Evolutionary conservation across 345 rosid genomes (phyloP).

Genomic region (Kernera saxatilis): DNA sequence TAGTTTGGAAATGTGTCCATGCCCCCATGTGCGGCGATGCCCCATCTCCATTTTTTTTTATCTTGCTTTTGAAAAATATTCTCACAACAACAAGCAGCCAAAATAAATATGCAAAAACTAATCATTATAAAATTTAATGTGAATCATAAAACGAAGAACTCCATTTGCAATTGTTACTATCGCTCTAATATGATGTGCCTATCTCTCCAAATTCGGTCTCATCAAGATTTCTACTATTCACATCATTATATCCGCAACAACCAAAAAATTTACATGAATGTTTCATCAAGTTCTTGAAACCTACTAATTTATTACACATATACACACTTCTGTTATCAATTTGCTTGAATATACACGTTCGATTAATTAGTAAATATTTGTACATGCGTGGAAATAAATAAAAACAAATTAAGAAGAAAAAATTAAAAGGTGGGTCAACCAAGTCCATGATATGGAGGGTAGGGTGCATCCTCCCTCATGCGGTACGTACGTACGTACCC

Average conservation of each 20-base stretch:
- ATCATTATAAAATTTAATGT: constrained; percentile 1
- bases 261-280: not conserved
- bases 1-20: constrained; percentile 28
- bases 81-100: constrained; percentile 28
- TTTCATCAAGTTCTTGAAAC: not conserved
- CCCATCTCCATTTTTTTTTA: constrained; percentile 14
- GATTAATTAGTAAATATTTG: not conserved
- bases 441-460: constrained; percentile 28
- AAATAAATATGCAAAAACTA: constrained; percentile 3
- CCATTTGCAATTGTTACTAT: not conserved
- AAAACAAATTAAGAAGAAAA: not conserved
- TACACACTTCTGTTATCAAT: too few relatives aligned
- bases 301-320: too few relatives aligned
- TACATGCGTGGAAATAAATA: not conserved
- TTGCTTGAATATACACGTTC: too few relatives aligned
- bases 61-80: constrained; percentile 8
- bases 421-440: not conserved
- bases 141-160: not conserved
- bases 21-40: constrained; percentile 33
- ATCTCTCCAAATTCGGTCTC: not conserved
- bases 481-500: constrained; percentile 26
- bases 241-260: not conserved
- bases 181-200: not conserved
- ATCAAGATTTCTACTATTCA: not conserved
- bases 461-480: constrained; percentile 32